Percentiles rank a stretch among this genome's conserved stretches.
phyloP scores from a whole-genome alignment of 768 basidiomycete genomes.

The Coprinopsis sp. region DNA sequence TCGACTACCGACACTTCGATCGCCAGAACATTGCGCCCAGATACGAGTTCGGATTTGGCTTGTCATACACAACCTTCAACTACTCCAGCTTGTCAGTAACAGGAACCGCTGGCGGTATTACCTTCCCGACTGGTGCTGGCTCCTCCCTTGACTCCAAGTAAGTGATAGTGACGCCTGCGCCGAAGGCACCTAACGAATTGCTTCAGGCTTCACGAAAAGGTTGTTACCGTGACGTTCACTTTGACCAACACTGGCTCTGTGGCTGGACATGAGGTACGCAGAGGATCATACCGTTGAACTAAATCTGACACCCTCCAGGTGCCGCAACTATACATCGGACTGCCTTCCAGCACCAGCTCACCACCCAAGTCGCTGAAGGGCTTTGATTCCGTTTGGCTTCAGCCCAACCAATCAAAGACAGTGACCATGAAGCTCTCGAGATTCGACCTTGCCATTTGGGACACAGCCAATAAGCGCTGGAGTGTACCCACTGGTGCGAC shows the following conservation, averaged over 20 bases:
- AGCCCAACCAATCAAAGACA: constrained; percentile 38
- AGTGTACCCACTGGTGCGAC: constrained; percentile 44
- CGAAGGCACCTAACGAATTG: background rate
- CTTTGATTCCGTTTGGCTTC: constrained; percentile 47
- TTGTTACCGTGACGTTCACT: constrained; percentile 49
- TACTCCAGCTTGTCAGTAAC: constrained; percentile 42
- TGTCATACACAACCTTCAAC: constrained; percentile 55
- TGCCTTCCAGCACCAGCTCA: constrained; percentile 42
- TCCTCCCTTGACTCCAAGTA: constrained; percentile 51
- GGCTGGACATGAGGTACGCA: constrained; percentile 49
- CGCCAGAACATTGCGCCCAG: constrained; percentile 39
- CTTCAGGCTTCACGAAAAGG: constrained; percentile 48
- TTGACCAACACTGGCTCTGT: constrained; percentile 50
- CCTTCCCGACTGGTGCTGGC: constrained; percentile 41
- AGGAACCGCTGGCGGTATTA: constrained; percentile 38
- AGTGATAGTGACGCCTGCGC: background rate
- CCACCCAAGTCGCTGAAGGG: constrained; percentile 53
- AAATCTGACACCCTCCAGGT: constrained; percentile 30
- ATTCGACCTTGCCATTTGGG: constrained; percentile 52
- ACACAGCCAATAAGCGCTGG: constrained; percentile 53
- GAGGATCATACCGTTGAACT: background rate
- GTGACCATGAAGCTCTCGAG: constrained; percentile 47
- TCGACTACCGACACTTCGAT: constrained; percentile 60
- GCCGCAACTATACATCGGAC: constrained; percentile 51
- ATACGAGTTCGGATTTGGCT: constrained; percentile 47